Percentiles rank a stretch among this genome's conserved stretches.
Evolutionary conservation across 495 filamentous ascomycete genomes (phyloP).

Genomic region (Aspergillus indologenus): DNA sequence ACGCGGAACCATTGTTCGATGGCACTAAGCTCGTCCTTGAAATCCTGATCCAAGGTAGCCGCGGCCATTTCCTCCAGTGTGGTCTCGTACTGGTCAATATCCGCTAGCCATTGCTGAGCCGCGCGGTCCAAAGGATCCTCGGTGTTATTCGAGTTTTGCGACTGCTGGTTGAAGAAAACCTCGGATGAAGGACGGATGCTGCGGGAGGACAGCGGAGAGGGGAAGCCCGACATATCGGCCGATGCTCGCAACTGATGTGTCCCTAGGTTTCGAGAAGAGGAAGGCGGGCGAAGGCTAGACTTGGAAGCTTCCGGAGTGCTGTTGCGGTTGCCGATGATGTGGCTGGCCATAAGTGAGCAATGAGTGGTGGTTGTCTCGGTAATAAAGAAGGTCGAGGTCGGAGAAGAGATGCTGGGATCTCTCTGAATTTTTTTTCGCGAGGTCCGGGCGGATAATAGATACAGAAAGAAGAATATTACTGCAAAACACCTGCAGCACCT

Average conservation of each 20-base stretch:
- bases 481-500: constrained; percentile 82
- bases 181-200: constrained; percentile 91
- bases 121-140: constrained; percentile 91
- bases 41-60: constrained; percentile 95
- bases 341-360: constrained; percentile 43
- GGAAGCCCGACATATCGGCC: constrained; percentile 91
- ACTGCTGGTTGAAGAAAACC: constrained; percentile 76
- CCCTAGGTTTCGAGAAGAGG: constrained; percentile 73
- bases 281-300: constrained; percentile 86
- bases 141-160: constrained; percentile 59
- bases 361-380: constrained; percentile 16
- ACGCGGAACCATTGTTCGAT: constrained; percentile 99
- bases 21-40: constrained; percentile 97
- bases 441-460: constrained; percentile 32
- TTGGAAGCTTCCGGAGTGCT: constrained; percentile 90
- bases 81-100: constrained; percentile 97
- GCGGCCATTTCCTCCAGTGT: constrained; percentile 98
- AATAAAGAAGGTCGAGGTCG: constrained; percentile 23
- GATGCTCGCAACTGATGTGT: constrained; percentile 90
- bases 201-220: constrained; percentile 71
- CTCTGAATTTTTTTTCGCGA: constrained; percentile 11
- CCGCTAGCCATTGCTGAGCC: constrained; percentile 96
- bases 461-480: constrained; percentile 44
- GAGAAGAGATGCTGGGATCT: constrained; percentile 4
- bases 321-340: constrained; percentile 87